A percentile compares a stretch with the other conserved stretches of the same genome.
Evolutionary conservation across 2,329 filamentous ascomycete genomes (phyloP).

Genomic region (Pseudogymnoascus sp.): DNA sequence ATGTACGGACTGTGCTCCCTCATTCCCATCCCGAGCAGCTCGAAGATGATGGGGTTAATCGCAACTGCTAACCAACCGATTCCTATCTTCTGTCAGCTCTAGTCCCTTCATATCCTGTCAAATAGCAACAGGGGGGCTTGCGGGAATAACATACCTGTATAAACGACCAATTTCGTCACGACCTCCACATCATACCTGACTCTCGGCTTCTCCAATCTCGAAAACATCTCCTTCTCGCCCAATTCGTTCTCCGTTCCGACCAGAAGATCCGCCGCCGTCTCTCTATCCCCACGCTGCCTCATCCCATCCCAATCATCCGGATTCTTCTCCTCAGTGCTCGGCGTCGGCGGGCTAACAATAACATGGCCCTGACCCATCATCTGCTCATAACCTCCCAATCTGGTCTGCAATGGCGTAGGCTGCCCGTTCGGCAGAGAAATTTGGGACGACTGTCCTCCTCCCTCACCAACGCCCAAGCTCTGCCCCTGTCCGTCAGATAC

Average conservation of each 20-base stretch:
- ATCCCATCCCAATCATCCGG: constrained; percentile 31
- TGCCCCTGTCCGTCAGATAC: constrained; percentile 15
- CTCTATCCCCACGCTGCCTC: constrained; percentile 13
- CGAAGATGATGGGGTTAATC: constrained; percentile 36
- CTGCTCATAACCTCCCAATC: constrained; percentile 58
- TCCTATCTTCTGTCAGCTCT: constrained; percentile 39
- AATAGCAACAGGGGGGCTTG: background rate
- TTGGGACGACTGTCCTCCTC: constrained; percentile 16
- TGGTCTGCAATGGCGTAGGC: constrained; percentile 37
- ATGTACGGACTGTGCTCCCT: background rate
- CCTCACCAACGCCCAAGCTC: constrained; percentile 14
- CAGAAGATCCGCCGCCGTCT: constrained; percentile 29
- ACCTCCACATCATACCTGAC: constrained; percentile 98
- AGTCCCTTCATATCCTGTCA: background rate
- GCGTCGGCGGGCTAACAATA: constrained; percentile 25
- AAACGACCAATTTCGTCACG: constrained; percentile 91
- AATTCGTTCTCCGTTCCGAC: constrained; percentile 41
- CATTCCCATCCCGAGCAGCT: constrained; percentile 35
- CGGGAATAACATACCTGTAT: constrained; percentile 59
- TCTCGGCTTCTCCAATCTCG: constrained; percentile 71
- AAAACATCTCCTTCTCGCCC: constrained; percentile 75
- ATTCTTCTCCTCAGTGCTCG: constrained; percentile 28
- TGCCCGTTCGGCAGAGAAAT: constrained; percentile 21
- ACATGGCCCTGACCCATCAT: constrained; percentile 64
- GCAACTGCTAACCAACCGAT: constrained; percentile 70